Percentiles rank a stretch among this genome's conserved stretches.
These are phyloP conservation scores for Helminthosporium solani DNA, from an alignment of 2,329 filamentous ascomycete genomes.

Conservation along the genomic window DNA sequence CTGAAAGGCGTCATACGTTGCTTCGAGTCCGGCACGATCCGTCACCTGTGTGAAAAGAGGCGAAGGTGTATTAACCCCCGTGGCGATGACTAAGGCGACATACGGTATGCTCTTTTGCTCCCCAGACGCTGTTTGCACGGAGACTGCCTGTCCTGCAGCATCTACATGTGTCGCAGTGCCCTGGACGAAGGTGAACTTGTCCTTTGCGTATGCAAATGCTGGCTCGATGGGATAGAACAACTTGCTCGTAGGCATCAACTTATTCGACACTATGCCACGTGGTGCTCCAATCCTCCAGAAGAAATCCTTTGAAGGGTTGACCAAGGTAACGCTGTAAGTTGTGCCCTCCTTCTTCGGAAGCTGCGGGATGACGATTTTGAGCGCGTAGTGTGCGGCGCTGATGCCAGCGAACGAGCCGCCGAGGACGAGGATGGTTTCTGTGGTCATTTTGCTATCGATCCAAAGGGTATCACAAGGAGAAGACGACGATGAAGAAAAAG, in stretches of 20 bases:
- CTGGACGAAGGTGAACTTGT: conserved; percentile 54
- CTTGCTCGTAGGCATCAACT: conserved; percentile 51
- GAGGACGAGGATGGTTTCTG: conserved; percentile 40
- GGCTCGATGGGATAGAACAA: conserved; percentile 54
- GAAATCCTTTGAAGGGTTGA: conserved; percentile 57
- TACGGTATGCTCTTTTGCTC: conserved; percentile 46
- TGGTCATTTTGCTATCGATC: conserved; percentile 30
- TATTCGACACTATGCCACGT: conserved; percentile 53
- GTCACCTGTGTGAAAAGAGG: conserved; percentile 49
- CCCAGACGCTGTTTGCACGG: conserved; percentile 34
- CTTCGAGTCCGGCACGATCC: conserved; percentile 25
- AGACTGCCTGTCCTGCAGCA: conserved; percentile 47
- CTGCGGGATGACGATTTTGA: conserved; percentile 38
- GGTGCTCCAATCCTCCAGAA: conserved; percentile 58
- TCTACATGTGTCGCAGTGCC: conserved; percentile 54
- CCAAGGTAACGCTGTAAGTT: conserved; percentile 55
- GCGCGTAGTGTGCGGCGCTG: conserved; percentile 38
- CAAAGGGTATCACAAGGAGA: conserved; percentile 11
- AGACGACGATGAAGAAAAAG: conserved; percentile 2
- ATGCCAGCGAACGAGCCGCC: conserved; percentile 41
- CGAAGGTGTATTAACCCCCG: conserved; percentile 52
- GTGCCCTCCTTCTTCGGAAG: conserved; percentile 36
- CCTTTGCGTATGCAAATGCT: conserved; percentile 53
- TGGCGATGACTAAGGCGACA: conserved; percentile 57
- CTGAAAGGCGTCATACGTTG: conserved; percentile 41